These are phyloP conservation scores for Phytophthora sp. DNA, from an alignment of 352 stramenopile genomes.

Conservation along the genomic window DNA sequence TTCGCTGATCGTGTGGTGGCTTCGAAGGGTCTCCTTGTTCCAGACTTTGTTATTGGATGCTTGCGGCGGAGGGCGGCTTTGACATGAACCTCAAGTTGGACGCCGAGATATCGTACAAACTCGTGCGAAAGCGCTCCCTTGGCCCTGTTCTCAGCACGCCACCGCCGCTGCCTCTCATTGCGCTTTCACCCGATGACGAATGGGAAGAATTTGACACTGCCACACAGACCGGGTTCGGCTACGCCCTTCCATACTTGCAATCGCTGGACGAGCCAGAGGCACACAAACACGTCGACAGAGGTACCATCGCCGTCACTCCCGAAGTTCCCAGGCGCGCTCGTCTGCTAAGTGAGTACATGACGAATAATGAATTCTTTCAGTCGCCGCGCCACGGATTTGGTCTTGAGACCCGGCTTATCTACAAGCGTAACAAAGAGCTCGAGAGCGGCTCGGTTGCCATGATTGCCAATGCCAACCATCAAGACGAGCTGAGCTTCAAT, in stretches of 20 bases:
- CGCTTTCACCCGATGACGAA: constrained; percentile 65
- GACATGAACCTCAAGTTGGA: constrained; percentile 29
- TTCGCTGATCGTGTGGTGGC: background rate
- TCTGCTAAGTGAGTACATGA: constrained; percentile 73
- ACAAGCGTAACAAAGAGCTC: constrained; percentile 67
- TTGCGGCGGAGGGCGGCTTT: background rate
- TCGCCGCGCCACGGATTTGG: constrained; percentile 64
- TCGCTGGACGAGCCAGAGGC: constrained; percentile 52
- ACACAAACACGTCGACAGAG: constrained; percentile 28
- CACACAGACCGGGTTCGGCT: constrained; percentile 64
- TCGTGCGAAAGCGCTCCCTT: constrained; percentile 56
- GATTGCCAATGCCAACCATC: background rate
- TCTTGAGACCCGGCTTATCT: constrained; percentile 60
- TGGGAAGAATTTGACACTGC: constrained; percentile 72
- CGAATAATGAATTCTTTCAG: constrained; percentile 70
- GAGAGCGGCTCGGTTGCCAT: constrained; percentile 22
- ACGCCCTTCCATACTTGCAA: constrained; percentile 54
- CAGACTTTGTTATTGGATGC: too few species aligned
- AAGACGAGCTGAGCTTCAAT: constrained; percentile 60
- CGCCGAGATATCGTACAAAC: constrained; percentile 31
- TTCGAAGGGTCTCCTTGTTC: constrained; percentile 16
- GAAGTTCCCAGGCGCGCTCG: constrained; percentile 37
- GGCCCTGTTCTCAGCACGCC: constrained; percentile 47
- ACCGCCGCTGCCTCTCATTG: constrained; percentile 69
- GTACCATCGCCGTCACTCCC: background rate